Base-by-base conservation (phyloP, 2,329 filamentous ascomycete species). In the Ophiostoma ips region DNA sequence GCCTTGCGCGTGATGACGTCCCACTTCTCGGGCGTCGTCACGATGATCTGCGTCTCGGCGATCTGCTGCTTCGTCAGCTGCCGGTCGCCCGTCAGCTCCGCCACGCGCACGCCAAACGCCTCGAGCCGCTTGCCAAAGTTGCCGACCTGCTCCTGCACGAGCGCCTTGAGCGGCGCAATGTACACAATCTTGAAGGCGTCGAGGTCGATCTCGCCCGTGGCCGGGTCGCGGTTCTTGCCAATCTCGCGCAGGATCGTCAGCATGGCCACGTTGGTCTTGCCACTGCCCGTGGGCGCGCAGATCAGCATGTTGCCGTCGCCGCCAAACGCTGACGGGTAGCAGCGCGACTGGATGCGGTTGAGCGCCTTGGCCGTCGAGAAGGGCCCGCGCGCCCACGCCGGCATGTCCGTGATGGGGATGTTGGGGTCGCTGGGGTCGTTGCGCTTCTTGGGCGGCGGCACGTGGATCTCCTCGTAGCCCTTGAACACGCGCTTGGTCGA, bases 51-150 rank as follows among this genome's bases (percentile, higher is more conserved):
- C 0, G 92, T 98, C 61, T 98, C 92, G 2, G 90, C 81, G 55
- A 98, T 96, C 71, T 98, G 92, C 65, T 95, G 88, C 68, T 98
- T 98, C 18, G 90, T 98, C 62, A 98, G 83, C 67, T 96, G 92
- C 49, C 92, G 86, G 69, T 98, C 92, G 70, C 92, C 92, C 54
- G 92, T 98, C 61, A 98, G 71, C 66, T 98, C 92, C n/a, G 89
- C 80, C 11, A 98, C 92, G 52, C 79, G 83, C 62, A 98, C 88
- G 36, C 92, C 92, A 57, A 90, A 96, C 0, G 87, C 79, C 62
- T 90, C 87, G 10, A 98, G 73, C 52, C 94, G 79, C 63, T 87
- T 87, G 57, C 92, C 89, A 64, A 98, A 94, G 65, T 96, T 98
- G 50, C 92, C 92, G 49, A 98, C 92, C 67, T 98, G 92, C 64